Evolutionary conservation across 2,329 filamentous ascomycete genomes (phyloP).

Genomic region (Delphinella strobiligena): DNA sequence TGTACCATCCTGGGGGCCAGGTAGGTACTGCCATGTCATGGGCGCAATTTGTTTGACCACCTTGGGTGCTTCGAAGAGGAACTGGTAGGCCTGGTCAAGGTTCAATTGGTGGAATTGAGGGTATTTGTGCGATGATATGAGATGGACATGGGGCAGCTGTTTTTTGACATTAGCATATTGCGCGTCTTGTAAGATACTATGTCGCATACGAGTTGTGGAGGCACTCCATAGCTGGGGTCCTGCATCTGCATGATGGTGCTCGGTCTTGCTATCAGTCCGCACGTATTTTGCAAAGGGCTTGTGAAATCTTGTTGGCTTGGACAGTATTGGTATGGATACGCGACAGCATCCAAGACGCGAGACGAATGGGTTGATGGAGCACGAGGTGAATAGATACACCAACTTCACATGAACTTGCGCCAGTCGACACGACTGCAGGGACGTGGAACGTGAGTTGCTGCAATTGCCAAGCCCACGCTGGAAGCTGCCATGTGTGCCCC

Average conservation of each 20-base stretch:
- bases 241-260: slow-evolving; percentile 18
- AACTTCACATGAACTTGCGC: neutral
- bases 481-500: no score
- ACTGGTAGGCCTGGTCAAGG: slow-evolving; percentile 67
- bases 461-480: no score
- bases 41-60: slow-evolving; percentile 74
- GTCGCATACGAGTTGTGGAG: slow-evolving; percentile 28
- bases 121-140: slow-evolving; percentile 74
- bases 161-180: neutral
- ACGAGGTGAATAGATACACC: no score
- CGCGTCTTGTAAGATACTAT: slow-evolving; percentile 7
- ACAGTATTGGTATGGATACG: no score
- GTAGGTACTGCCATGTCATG: slow-evolving; percentile 88
- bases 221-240: slow-evolving; percentile 38
- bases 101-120: slow-evolving; percentile 60
- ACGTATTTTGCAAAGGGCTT: no score
- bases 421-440: neutral
- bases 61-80: slow-evolving; percentile 71
- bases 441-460: neutral
- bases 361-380: neutral
- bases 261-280: neutral
- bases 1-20: slow-evolving; percentile 68
- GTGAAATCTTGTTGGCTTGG: no score
- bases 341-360: neutral
- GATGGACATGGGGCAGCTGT: slow-evolving; percentile 78